These are phyloP conservation scores for Lepraria neglecta DNA, from an alignment of 495 filamentous ascomycete species.

Conservation along the genomic window DNA sequence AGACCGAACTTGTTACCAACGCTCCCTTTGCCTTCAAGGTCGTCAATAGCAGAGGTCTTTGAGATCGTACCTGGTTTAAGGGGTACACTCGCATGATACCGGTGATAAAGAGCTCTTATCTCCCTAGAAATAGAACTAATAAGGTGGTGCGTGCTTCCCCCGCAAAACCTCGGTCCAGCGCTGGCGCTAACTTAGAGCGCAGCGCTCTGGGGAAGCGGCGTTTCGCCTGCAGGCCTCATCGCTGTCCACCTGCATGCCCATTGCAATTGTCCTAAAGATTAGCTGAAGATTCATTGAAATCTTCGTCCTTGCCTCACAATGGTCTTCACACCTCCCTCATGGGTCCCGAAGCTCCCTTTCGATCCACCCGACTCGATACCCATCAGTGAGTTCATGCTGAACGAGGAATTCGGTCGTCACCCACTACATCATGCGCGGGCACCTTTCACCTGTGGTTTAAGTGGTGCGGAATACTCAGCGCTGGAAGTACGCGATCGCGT, in stretches of 20 bases:
- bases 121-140: not conserved
- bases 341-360: conserved; percentile 60
- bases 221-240: not conserved
- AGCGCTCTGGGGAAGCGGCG: too few relatives aligned
- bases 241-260: not conserved
- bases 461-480: conserved; percentile 63
- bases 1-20: too few relatives aligned
- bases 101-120: too few relatives aligned
- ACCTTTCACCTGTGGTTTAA: conserved; percentile 77
- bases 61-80: too few relatives aligned
- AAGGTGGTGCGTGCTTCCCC: not conserved
- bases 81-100: too few relatives aligned
- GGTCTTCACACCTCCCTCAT: conserved; percentile 71
- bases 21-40: too few relatives aligned
- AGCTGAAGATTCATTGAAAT: not conserved
- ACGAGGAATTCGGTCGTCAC: conserved; percentile 63
- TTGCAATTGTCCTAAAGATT: not conserved
- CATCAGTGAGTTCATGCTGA: conserved; percentile 72
- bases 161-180: not conserved
- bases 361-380: conserved; percentile 70
- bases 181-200: too few relatives aligned
- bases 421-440: conserved; percentile 57
- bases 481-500: conserved; percentile 60
- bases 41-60: too few relatives aligned
- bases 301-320: conserved; percentile 43